Evolutionary conservation across 495 filamentous ascomycete genomes (phyloP).

Genomic region (Xylaria nigripes): DNA sequence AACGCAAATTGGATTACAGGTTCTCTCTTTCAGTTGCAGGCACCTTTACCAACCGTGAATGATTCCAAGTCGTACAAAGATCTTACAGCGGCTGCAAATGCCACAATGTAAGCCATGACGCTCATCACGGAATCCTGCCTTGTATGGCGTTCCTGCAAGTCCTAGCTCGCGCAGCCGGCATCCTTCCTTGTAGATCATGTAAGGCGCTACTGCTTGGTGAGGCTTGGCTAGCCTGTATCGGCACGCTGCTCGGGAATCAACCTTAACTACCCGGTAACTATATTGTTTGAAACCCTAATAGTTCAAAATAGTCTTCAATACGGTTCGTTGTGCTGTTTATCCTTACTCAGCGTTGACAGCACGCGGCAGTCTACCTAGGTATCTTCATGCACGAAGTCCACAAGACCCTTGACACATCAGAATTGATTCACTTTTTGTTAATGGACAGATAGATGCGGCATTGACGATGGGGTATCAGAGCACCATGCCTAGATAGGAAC

Average conservation of each 20-base stretch:
- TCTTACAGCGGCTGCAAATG: conserved; percentile 9
- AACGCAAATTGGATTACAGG: conserved; percentile 7
- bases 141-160: conserved; percentile 5
- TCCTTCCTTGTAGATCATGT: conserved; percentile 8
- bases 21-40: neutral
- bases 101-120: conserved; percentile 7
- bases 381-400: neutral
- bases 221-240: conserved; percentile 2
- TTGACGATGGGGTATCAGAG: neutral
- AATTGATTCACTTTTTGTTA: neutral
- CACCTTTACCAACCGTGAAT: conserved; percentile 1
- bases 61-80: conserved; percentile 2
- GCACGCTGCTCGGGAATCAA: neutral
- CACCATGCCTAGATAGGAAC: neutral
- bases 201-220: conserved; percentile 4
- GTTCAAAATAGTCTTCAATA: neutral
- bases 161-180: neutral
- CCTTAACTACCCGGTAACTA: neutral
- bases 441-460: neutral
- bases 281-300: neutral
- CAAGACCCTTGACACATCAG: neutral
- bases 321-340: neutral
- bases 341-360: neutral
- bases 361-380: neutral
- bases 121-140: conserved; percentile 3